phyloP scores from a whole-genome alignment of 2,329 filamentous ascomycete species.

The Colletotrichum spaethianum region DNA sequence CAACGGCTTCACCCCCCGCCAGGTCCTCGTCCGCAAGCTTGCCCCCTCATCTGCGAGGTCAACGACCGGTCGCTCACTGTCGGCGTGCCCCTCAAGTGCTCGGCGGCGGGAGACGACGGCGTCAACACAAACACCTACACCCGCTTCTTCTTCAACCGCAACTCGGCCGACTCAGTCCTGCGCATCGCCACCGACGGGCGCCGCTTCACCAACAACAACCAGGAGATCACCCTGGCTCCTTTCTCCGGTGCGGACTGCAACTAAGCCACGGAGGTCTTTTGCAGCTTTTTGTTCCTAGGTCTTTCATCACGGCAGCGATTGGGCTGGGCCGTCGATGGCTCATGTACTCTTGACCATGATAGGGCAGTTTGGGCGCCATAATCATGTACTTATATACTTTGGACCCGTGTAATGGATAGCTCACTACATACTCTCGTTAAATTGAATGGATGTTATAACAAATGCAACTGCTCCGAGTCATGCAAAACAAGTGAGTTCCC shows the following conservation, averaged over 20 bases:
- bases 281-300: too few species aligned
- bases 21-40: constrained; percentile 29
- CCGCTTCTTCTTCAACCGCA: constrained; percentile 25
- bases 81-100: constrained; percentile 28
- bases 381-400: constrained; percentile 26
- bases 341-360: constrained; percentile 4
- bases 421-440: constrained; percentile 25
- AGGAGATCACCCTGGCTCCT: constrained; percentile 10
- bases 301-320: neutral
- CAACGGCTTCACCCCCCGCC: constrained; percentile 24
- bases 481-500: rapidly evolving
- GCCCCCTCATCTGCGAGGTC: constrained; percentile 27
- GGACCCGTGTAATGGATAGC: constrained; percentile 30
- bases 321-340: neutral
- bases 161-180: constrained; percentile 17
- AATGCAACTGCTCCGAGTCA: neutral
- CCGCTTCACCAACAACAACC: constrained; percentile 4
- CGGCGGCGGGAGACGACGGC: constrained; percentile 31
- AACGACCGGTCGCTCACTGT: constrained; percentile 4
- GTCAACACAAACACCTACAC: constrained; percentile 22
- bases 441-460: neutral
- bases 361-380: constrained; percentile 15
- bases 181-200: constrained; percentile 26
- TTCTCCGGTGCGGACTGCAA: constrained; percentile 10
- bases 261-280: neutral